Percentiles rank a stretch among this genome's conserved stretches.
phyloP scores from a whole-genome alignment of 306 rosid species.

The Cucumis hystrix region DNA sequence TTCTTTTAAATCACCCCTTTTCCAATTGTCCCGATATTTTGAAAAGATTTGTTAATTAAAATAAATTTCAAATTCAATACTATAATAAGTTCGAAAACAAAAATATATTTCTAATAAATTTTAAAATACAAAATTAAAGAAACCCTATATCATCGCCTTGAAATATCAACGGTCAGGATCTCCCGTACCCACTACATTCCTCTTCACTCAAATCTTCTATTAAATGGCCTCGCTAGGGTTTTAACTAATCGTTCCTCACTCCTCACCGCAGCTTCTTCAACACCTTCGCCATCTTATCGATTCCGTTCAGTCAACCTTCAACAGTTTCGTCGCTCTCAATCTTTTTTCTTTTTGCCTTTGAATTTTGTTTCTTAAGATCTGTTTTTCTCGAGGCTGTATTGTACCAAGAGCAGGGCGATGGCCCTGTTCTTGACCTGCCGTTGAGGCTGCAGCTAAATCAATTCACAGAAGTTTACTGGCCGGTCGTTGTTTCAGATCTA shows the following conservation, averaged over 20 bases:
- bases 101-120: too few species aligned
- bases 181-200: not conserved
- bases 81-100: too few species aligned
- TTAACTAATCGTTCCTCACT: not conserved
- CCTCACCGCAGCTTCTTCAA: not conserved
- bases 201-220: not conserved
- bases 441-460: constrained; percentile 71
- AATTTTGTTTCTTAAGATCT: not conserved
- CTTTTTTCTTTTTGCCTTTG: too few species aligned
- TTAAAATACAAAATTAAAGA: too few species aligned
- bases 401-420: constrained; percentile 77
- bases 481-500: constrained; percentile 43
- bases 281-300: not conserved
- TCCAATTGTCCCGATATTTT: too few species aligned
- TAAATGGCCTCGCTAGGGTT: constrained; percentile 2
- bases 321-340: not conserved
- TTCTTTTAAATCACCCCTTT: too few species aligned
- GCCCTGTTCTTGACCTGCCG: constrained; percentile 79
- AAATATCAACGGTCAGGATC: not conserved
- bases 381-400: constrained; percentile 30
- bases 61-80: too few species aligned
- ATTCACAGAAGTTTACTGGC: constrained; percentile 55
- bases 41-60: too few species aligned
- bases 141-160: not conserved
- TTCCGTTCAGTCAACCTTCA: not conserved